Conservation (phyloP, 2,329 filamentous ascomycete species). For the Fusarium sp. region DNA sequence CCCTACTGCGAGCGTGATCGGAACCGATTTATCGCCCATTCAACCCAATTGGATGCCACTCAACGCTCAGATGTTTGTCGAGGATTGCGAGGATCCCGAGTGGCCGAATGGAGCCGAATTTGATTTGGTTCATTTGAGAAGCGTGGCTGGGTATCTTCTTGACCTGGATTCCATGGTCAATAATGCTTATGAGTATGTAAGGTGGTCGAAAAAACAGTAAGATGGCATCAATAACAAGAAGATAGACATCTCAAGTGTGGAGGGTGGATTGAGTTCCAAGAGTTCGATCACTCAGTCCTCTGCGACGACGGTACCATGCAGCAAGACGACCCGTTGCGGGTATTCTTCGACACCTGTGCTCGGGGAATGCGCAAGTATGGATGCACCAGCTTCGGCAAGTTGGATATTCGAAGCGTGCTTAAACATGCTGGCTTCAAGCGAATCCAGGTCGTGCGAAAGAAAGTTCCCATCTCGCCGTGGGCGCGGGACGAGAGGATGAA, state of each 20-base stretch:
- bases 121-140: slow-evolving; percentile 70
- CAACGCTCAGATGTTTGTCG: slow-evolving; percentile 75
- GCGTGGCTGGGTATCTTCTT: slow-evolving; percentile 66
- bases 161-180: slow-evolving; percentile 65
- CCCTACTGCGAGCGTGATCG: slow-evolving; percentile 58
- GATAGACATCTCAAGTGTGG: slow-evolving; percentile 60
- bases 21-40: slow-evolving; percentile 63
- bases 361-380: slow-evolving; percentile 56
- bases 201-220: not conserved
- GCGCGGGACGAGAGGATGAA: slow-evolving; percentile 58
- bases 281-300: slow-evolving; percentile 58
- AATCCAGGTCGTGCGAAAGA: slow-evolving; percentile 59
- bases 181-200: slow-evolving; percentile 54
- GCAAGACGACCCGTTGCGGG: slow-evolving; percentile 56
- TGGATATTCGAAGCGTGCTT: slow-evolving; percentile 55
- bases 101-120: slow-evolving; percentile 70
- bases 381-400: slow-evolving; percentile 56
- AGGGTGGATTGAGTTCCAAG: slow-evolving; percentile 69
- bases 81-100: slow-evolving; percentile 71
- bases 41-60: slow-evolving; percentile 67
- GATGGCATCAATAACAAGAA: slow-evolving; percentile 19
- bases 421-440: slow-evolving; percentile 62
- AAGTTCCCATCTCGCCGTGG: slow-evolving; percentile 65
- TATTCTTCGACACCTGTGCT: slow-evolving; percentile 53
- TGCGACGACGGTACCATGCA: slow-evolving; percentile 64